A percentile compares a stretch with the other conserved stretches of the same genome.
These are phyloP conservation scores for Ramaria rubella DNA, from an alignment of 768 basidiomycete genomes.

Conservation along the genomic window DNA sequence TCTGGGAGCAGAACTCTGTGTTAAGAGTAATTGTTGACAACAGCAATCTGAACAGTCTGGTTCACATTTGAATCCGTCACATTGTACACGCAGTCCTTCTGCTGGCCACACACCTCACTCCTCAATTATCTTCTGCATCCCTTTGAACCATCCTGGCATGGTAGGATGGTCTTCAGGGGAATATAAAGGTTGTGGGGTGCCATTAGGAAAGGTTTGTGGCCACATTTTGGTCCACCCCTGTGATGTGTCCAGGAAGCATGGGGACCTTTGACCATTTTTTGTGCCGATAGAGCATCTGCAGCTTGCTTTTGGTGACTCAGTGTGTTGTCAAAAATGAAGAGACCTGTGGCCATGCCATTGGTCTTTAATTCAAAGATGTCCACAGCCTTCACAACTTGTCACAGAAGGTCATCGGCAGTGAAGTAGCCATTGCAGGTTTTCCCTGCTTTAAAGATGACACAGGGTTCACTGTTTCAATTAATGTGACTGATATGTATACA, in stretches of 20 bases:
- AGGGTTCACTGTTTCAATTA: slow-evolving; percentile 8
- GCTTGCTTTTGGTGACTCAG: background rate
- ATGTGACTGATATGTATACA: background rate
- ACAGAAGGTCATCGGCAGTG: background rate
- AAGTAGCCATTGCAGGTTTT: slow-evolving; percentile 27
- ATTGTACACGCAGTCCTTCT: slow-evolving; percentile 10
- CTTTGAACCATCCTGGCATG: slow-evolving; percentile 18
- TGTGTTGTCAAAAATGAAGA: slow-evolving; percentile 6
- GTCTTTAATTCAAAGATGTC: slow-evolving; percentile 3
- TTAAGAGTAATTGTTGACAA: slow-evolving; percentile 27
- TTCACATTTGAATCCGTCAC: slow-evolving; percentile 27
- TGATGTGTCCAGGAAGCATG: slow-evolving; percentile 12
- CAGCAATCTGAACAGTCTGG: slow-evolving; percentile 24
- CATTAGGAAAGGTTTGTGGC: background rate
- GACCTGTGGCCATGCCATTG: background rate
- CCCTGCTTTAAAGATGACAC: slow-evolving; percentile 21
- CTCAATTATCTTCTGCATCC: slow-evolving; percentile 13
- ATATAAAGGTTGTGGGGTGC: slow-evolving; percentile 10
- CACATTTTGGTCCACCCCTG: slow-evolving; percentile 1
- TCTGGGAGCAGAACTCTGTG: slow-evolving; percentile 33
- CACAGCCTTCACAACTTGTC: background rate
- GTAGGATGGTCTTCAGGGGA: slow-evolving; percentile 15
- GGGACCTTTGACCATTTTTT: background rate
- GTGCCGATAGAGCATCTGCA: background rate
- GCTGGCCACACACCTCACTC: slow-evolving; percentile 9